phyloP scores from a whole-genome alignment of 495 filamentous ascomycete genomes.

The Corynascus novoguineensis region DNA sequence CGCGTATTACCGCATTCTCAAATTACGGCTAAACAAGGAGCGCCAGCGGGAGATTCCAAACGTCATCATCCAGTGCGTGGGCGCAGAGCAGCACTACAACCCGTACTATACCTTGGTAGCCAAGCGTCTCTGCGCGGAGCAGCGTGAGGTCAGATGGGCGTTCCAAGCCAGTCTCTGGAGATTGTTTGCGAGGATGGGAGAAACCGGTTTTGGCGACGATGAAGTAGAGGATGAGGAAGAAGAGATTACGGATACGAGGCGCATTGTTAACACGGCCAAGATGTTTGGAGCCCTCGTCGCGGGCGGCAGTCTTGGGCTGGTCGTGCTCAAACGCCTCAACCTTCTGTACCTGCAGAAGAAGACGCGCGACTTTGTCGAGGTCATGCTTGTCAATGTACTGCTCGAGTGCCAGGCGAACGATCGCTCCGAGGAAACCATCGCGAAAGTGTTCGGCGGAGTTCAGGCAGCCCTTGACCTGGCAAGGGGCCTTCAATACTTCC shows the following conservation, averaged over 20 bases:
- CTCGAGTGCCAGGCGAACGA: constrained; percentile 46
- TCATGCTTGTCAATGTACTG: constrained; percentile 70
- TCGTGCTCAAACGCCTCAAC: constrained; percentile 69
- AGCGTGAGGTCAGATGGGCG: constrained; percentile 66
- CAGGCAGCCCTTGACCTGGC: constrained; percentile 58
- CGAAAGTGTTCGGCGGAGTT: constrained; percentile 58
- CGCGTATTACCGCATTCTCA: constrained; percentile 69
- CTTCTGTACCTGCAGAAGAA: constrained; percentile 70
- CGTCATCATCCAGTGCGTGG: constrained; percentile 81
- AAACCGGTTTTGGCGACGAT: constrained; percentile 53
- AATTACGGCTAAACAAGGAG: constrained; percentile 75
- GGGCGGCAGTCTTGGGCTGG: constrained; percentile 57
- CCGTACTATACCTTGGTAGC: constrained; percentile 89
- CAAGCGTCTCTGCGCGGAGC: constrained; percentile 63
- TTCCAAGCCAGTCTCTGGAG: constrained; percentile 86
- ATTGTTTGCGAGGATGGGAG: constrained; percentile 79
- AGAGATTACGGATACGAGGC: constrained; percentile 45
- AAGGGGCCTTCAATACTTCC: constrained; percentile 68
- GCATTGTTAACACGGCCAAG: constrained; percentile 85
- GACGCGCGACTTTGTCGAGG: constrained; percentile 70
- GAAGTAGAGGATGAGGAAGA: constrained; percentile 50
- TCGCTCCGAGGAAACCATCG: constrained; percentile 42
- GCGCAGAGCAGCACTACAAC: constrained; percentile 79
- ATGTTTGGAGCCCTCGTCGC: constrained; percentile 73
- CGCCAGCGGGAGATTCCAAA: constrained; percentile 84